Evolutionary conservation across 1,284 basidiomycete species (phyloP).

Genomic region (Cryptococcus sp.): DNA sequence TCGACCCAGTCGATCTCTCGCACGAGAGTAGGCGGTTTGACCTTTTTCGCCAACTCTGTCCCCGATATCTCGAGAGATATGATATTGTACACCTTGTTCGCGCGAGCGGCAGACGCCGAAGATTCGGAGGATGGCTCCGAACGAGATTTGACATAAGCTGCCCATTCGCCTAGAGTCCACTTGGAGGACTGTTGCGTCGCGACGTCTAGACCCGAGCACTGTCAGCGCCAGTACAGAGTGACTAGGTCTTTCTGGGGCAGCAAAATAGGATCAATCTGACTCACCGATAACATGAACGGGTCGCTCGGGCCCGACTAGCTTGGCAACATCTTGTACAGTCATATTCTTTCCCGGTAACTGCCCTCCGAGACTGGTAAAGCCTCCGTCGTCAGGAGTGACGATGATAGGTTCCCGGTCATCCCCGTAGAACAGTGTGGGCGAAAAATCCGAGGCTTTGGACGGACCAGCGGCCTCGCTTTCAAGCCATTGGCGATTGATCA

Average conservation of each 20-base stretch:
- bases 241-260: too few species aligned
- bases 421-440: conserved; percentile 47
- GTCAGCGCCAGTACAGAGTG: conserved; percentile 4
- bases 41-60: conserved; percentile 70
- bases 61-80: conserved; percentile 85
- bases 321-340: conserved; percentile 68
- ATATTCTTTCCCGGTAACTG: conserved; percentile 42
- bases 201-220: conserved; percentile 62
- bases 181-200: conserved; percentile 73
- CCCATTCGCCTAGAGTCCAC: conserved; percentile 91
- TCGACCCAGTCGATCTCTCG: conserved; percentile 96
- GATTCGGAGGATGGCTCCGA: conserved; percentile 15
- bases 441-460: conserved; percentile 8
- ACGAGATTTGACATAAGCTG: conserved; percentile 68
- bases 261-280: conserved; percentile 21
- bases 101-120: conserved; percentile 7
- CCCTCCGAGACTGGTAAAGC: conserved; percentile 48
- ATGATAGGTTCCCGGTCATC: conserved; percentile 45
- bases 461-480: conserved; percentile 6
- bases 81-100: conserved; percentile 83
- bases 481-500: conserved; percentile 21
- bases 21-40: conserved; percentile 80
- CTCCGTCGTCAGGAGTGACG: conserved; percentile 43
- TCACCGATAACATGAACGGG: conserved; percentile 87
- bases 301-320: conserved; percentile 72